These are phyloP conservation scores for Penicillium bovifimosum DNA, from an alignment of 495 filamentous ascomycete species.

Conservation along the genomic window DNA sequence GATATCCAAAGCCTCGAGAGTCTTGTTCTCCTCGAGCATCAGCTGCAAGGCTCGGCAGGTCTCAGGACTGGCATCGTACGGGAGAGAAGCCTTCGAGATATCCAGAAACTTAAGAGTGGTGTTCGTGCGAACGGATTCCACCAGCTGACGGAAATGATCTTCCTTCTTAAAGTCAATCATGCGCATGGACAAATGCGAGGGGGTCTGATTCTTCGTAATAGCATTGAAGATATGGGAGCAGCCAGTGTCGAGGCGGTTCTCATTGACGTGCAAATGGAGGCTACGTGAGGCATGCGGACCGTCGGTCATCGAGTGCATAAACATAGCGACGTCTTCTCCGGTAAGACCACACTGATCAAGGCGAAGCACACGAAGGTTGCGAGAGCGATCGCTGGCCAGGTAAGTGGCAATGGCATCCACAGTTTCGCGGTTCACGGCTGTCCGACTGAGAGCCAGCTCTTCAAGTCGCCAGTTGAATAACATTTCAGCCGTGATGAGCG, in stretches of 20 bases:
- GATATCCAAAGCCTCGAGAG: slow-evolving; percentile 73
- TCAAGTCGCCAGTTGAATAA: slow-evolving; percentile 70
- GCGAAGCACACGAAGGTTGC: slow-evolving; percentile 58
- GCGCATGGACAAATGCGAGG: slow-evolving; percentile 69
- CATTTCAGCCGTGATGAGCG: slow-evolving; percentile 61
- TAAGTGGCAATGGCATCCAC: slow-evolving; percentile 58
- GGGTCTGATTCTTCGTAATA: slow-evolving; percentile 58
- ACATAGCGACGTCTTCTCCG: slow-evolving; percentile 67
- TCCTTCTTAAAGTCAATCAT: slow-evolving; percentile 84
- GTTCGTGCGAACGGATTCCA: slow-evolving; percentile 67
- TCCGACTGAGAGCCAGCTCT: slow-evolving; percentile 63
- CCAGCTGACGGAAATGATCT: slow-evolving; percentile 64
- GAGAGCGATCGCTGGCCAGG: slow-evolving; percentile 57
- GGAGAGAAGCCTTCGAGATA: slow-evolving; percentile 81
- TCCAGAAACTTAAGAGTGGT: slow-evolving; percentile 73
- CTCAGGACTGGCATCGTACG: slow-evolving; percentile 67
- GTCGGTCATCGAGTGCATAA: slow-evolving; percentile 67
- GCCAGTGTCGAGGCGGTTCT: slow-evolving; percentile 72
- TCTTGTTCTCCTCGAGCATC: slow-evolving; percentile 74
- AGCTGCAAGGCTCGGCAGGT: slow-evolving; percentile 67
- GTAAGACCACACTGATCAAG: slow-evolving; percentile 78
- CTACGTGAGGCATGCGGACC: slow-evolving; percentile 50
- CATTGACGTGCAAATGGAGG: slow-evolving; percentile 72
- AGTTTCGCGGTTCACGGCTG: slow-evolving; percentile 53
- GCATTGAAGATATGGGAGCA: slow-evolving; percentile 65